Evolutionary conservation across 2,329 filamentous ascomycete species (phyloP).

Genomic region (Botrytis squamosa): DNA sequence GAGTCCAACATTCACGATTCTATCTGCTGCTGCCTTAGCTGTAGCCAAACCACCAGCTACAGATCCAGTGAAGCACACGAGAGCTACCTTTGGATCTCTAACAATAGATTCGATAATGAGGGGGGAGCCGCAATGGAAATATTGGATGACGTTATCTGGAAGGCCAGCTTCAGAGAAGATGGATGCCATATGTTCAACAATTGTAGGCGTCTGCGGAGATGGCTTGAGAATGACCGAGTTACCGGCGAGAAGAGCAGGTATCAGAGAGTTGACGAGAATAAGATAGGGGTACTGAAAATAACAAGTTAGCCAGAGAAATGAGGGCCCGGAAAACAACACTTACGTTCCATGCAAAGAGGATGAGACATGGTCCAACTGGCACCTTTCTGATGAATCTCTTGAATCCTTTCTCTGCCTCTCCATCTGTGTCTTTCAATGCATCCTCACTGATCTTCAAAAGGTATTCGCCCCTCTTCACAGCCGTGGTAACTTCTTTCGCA

Average conservation of each 20-base stretch:
- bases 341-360: slow-evolving; percentile 96
- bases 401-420: slow-evolving; percentile 83
- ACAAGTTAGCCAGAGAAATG: slow-evolving; percentile 23
- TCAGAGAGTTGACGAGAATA: slow-evolving; percentile 86
- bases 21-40: slow-evolving; percentile 78
- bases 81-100: slow-evolving; percentile 70
- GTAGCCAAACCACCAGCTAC: slow-evolving; percentile 84
- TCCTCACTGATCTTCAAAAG: slow-evolving; percentile 80
- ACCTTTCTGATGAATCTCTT: slow-evolving; percentile 86
- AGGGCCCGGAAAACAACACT: slow-evolving; percentile 41
- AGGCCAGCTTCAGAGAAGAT: slow-evolving; percentile 80
- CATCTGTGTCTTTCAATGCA: slow-evolving; percentile 74
- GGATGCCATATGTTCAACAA: slow-evolving; percentile 77
- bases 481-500: slow-evolving; percentile 78
- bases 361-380: slow-evolving; percentile 80
- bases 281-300: slow-evolving; percentile 80
- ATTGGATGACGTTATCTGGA: slow-evolving; percentile 81
- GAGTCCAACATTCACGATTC: slow-evolving; percentile 81
- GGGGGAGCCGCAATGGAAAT: slow-evolving; percentile 84
- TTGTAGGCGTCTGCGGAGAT: slow-evolving; percentile 89
- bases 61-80: slow-evolving; percentile 92
- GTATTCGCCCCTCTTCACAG: slow-evolving; percentile 81
- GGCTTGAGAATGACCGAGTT: slow-evolving; percentile 94
- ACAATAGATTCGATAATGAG: slow-evolving; percentile 75
- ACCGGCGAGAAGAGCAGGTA: slow-evolving; percentile 86